Evolutionary conservation across 495 filamentous ascomycete genomes (phyloP), one percentile per base, ranked within the genome.

Genomic region (Podospora bellae-mahoneyi): DNA sequence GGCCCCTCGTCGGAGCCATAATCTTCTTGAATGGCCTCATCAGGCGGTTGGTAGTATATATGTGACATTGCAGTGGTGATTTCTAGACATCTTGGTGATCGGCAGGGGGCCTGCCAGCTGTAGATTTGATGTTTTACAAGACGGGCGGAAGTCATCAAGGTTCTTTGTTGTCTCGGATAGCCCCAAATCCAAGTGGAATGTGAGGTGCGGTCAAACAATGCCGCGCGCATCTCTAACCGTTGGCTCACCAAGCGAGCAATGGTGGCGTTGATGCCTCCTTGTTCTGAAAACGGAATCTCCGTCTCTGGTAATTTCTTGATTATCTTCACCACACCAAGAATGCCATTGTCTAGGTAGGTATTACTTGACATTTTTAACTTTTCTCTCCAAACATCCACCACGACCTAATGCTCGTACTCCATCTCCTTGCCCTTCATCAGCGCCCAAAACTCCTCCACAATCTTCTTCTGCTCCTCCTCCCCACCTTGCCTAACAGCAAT

Each of bases 391-490:
- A 16, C 13, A 20, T 58, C 60, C 3, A 28, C 27, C n/a, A 3
- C 48, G 16, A 58, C 23, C 58, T 70, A 78, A 62, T 76, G 74
- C 70, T 72, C 69, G 68, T 89, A 89, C 65, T 88, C 90, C 92
- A 75, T 72, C 72, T 48, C 72, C 16, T 68, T 73, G 48, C 68
- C 74, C 55, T 67, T 71, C 65, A 78, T 75, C 10, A 80, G 77
- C 3, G 72, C 76, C 93, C 93, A 97, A 71, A 97, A 92, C 79
- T 97, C 91, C 77, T 92, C 85, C 1, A 95, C 84, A 16, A 96
- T 73, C 77, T 88, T 86, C 80, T 85, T 88, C 79, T 94, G 91
- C 16, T 92, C 92, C 64, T 78, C 78, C 4, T 86, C 80, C 32
- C 83, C 86, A 1, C 82, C 88, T 16, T 48, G 9, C 62, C 93